phyloP scores from a whole-genome alignment of 2,329 filamentous ascomycete species.

The Penicillium sp. region DNA sequence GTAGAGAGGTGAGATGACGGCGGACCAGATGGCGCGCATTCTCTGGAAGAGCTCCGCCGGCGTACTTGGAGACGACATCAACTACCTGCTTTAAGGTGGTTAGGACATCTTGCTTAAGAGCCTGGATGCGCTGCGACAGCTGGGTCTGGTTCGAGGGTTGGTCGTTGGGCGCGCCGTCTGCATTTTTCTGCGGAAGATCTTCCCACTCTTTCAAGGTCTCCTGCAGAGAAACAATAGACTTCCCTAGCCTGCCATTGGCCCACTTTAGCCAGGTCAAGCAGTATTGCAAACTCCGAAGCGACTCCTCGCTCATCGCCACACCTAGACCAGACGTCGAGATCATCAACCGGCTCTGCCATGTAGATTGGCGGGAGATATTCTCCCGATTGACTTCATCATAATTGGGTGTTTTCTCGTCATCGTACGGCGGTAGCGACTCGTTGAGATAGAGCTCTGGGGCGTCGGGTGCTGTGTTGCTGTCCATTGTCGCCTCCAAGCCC shows the following conservation, averaged over 20 bases:
- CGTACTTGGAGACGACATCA: slow-evolving; percentile 83
- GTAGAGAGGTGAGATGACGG: slow-evolving; percentile 80
- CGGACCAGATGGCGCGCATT: slow-evolving; percentile 85
- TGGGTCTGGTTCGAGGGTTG: slow-evolving; percentile 29
- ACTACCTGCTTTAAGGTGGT: slow-evolving; percentile 81
- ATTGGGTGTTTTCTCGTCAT: slow-evolving; percentile 74
- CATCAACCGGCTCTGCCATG: slow-evolving; percentile 82
- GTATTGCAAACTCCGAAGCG: slow-evolving; percentile 80
- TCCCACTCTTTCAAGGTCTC: slow-evolving; percentile 82
- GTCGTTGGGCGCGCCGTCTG: slow-evolving; percentile 26
- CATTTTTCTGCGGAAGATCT: slow-evolving; percentile 44
- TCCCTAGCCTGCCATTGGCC: slow-evolving; percentile 80
- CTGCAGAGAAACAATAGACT: slow-evolving; percentile 75
- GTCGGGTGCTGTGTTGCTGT: slow-evolving; percentile 50
- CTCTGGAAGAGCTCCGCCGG: slow-evolving; percentile 87
- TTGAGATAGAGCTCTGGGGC: slow-evolving; percentile 69
- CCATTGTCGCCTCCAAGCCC: slow-evolving; percentile 30
- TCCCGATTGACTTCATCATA: slow-evolving; percentile 66
- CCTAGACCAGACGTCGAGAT: slow-evolving; percentile 90
- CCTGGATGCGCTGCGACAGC: slow-evolving; percentile 63
- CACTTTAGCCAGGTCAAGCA: slow-evolving; percentile 80
- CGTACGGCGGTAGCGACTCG: slow-evolving; percentile 82
- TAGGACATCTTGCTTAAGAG: slow-evolving; percentile 72
- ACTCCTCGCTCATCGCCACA: slow-evolving; percentile 89
- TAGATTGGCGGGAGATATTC: slow-evolving; percentile 40